Percentiles rank a stretch among this genome's conserved stretches.
Conservation (phyloP, 1,284 basidiomycete genomes). For the Papiliotrema nemorosa region DNA sequence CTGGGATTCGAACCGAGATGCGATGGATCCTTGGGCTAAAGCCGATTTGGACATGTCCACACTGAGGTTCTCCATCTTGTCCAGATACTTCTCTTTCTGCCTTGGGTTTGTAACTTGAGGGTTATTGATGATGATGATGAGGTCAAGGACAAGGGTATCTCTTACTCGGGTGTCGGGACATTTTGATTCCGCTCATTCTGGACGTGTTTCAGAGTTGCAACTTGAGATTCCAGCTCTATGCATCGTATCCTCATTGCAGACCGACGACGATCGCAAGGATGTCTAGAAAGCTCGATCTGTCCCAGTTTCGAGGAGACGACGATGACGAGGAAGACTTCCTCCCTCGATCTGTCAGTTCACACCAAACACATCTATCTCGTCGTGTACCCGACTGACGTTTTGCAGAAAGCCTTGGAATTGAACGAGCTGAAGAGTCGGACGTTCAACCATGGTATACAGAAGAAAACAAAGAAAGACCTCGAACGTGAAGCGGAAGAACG, state of each 20-base stretch:
- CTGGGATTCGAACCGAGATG: conserved; percentile 60
- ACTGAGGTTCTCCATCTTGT: conserved; percentile 4
- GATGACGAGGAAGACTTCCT: conserved; percentile 39
- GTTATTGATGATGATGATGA: too few relatives aligned
- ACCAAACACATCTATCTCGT: not conserved
- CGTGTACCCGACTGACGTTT: not conserved
- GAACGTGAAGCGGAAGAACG: conserved; percentile 84
- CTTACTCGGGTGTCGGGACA: not conserved
- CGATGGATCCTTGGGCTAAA: conserved; percentile 29
- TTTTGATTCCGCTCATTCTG: conserved; percentile 1
- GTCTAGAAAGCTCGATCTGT: conserved; percentile 42
- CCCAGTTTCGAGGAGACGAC: conserved; percentile 42
- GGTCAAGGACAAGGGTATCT: too few relatives aligned
- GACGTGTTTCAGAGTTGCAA: conserved; percentile 4
- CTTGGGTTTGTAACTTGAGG: not conserved
- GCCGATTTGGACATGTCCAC: conserved; percentile 14
- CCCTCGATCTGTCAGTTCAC: not conserved
- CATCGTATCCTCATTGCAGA: not conserved
- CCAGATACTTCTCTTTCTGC: not conserved
- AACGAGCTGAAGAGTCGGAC: conserved; percentile 46
- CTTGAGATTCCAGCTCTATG: not conserved
- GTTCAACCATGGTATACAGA: conserved; percentile 48
- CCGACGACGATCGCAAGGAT: conserved; percentile 8
- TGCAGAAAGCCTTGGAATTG: conserved; percentile 34
- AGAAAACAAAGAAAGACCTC: conserved; percentile 68